A percentile compares a stretch with the other conserved stretches of the same genome.
These are phyloP conservation scores for Melampsora occidentalis DNA, from an alignment of 1,284 basidiomycete genomes.

Conservation along the genomic window DNA sequence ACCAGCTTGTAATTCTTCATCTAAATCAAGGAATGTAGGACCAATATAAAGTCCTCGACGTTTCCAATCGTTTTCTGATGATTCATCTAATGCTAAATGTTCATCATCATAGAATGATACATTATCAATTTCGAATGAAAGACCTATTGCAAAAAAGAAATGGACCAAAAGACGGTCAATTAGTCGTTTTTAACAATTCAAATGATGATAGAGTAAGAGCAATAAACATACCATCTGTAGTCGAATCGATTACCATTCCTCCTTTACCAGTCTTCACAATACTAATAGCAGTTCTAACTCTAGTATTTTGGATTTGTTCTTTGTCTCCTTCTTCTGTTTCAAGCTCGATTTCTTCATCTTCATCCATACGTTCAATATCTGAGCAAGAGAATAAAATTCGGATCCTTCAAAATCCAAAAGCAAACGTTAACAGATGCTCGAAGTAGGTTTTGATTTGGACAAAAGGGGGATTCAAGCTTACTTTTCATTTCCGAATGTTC, in stretches of 20 bases:
- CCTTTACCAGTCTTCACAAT: constrained; percentile 36
- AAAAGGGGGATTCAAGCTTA: not conserved
- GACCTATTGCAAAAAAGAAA: not conserved
- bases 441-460: not conserved
- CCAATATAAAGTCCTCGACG: constrained; percentile 42
- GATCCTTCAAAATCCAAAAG: constrained; percentile 10
- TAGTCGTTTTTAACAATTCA: not conserved
- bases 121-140: constrained; percentile 41
- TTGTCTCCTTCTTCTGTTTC: constrained; percentile 28
- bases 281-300: constrained; percentile 36
- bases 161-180: too few relatives aligned
- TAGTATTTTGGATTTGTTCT: constrained; percentile 5
- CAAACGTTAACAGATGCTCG: not conserved
- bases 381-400: constrained; percentile 43
- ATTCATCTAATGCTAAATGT: constrained; percentile 40
- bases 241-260: constrained; percentile 37
- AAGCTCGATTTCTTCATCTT: constrained; percentile 29
- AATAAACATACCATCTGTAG: constrained; percentile 38
- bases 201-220: not conserved
- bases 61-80: constrained; percentile 39
- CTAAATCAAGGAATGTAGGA: constrained; percentile 39
- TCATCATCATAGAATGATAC: constrained; percentile 43
- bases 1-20: constrained; percentile 30
- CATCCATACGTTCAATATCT: constrained; percentile 25
- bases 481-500: constrained; percentile 43